Evolutionary conservation across 495 filamentous ascomycete species (phyloP), one percentile per base, ranked within the genome.

Genomic region (Penicillium nucicola): DNA sequence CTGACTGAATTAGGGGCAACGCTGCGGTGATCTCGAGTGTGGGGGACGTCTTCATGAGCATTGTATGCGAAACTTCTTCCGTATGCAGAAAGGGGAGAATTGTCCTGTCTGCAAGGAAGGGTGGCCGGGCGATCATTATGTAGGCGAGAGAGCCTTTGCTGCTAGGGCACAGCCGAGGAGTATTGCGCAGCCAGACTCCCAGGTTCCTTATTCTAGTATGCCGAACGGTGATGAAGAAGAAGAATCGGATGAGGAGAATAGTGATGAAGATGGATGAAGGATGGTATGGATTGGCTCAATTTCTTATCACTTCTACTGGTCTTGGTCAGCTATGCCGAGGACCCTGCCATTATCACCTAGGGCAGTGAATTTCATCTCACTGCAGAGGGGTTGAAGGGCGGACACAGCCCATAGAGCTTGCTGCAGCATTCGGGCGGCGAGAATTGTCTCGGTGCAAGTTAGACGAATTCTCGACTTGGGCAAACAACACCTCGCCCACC

Each of bases 101-200:
- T 97, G 93, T 65, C 90, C 90, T 8, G 70, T 78, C 10, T 97
- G 93, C 59, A 77, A 82, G 36, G 74, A 62, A 10, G 71, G 72
- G 1, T 97, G 93, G 93, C 76, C 74, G 9, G 90, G 89, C 4
- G 68, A 84, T 31, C 76, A 83, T 40, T 89, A 78, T 50, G 93
- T 97, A 3, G 93, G 95, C 0, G 89, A 97, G 72, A 77, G 81
- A 58, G 92, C 89, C 0, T 79, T 78, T 17, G 67, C 62, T 17
- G 59, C 67, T 17, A 62, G 64, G 10, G 51, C 52, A 22, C 64
- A 66, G 46, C 60, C 71, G 45, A 70, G 64, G 22, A 53, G 40
- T 5, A 61, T 59, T 45, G 46, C 38, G 3, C 61, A 56, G 39
- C 57, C 44, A 6, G 38, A 25, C 17, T 62, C 48, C 11, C 46